Conservation (phyloP, 2,329 filamentous ascomycete genomes). For the Colletotrichum godetiae region DNA sequence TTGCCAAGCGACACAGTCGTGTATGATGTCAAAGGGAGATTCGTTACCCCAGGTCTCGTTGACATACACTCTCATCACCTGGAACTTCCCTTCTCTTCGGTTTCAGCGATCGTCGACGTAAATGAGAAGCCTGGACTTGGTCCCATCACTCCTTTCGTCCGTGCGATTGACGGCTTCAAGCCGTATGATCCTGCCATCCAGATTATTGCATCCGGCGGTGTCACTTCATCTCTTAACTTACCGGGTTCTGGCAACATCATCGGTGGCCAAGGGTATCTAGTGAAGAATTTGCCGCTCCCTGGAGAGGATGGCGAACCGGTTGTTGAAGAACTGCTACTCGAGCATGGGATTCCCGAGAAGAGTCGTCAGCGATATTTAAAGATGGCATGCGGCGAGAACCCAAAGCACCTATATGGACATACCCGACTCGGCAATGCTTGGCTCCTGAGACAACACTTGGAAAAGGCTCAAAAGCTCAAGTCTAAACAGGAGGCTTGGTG, state of each 20-base stretch:
- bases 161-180: conserved; percentile 46
- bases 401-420: conserved; percentile 48
- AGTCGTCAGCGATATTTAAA: conserved; percentile 53
- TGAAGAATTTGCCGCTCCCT: conserved; percentile 51
- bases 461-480: conserved; percentile 46
- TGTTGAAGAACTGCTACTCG: conserved; percentile 53
- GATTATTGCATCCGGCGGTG: conserved; percentile 54
- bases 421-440: conserved; percentile 53
- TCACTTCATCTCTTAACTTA: conserved; percentile 55
- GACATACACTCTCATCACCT: conserved; percentile 59
- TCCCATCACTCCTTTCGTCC: conserved; percentile 50
- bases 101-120: conserved; percentile 45
- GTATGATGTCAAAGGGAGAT: conserved; percentile 48
- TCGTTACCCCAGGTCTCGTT: conserved; percentile 55
- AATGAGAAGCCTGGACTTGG: conserved; percentile 49
- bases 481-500: conserved; percentile 47
- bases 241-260: conserved; percentile 57
- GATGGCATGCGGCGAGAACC: conserved; percentile 59
- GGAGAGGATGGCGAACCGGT: conserved; percentile 50
- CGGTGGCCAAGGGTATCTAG: conserved; percentile 53
- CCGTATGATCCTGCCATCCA: conserved; percentile 50
- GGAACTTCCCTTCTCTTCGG: conserved; percentile 45
- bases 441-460: conserved; percentile 50
- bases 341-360: conserved; percentile 46
- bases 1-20: conserved; percentile 32